Percentiles rank a stretch among this genome's conserved stretches.
phyloP scores from a whole-genome alignment of 768 basidiomycete species.

The Phylloporus sp. region DNA sequence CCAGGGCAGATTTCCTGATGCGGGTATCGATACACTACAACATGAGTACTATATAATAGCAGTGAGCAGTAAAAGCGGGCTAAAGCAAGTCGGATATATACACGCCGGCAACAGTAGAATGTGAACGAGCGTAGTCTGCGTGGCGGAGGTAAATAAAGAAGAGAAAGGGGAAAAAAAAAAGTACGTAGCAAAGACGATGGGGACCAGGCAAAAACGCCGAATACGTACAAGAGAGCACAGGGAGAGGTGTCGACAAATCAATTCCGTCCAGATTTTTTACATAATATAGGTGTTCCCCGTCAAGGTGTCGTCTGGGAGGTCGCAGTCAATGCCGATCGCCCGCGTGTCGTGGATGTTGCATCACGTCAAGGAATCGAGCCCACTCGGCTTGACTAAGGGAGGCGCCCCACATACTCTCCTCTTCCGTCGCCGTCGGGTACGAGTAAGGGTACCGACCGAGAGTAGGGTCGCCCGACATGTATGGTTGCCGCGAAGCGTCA shows the following conservation, averaged over 20 bases:
- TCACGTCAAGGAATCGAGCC: constrained; percentile 58
- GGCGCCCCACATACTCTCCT: constrained; percentile 68
- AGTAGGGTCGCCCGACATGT: constrained; percentile 21
- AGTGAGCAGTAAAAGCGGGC: constrained; percentile 5
- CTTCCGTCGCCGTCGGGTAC: constrained; percentile 47
- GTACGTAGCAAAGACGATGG: constrained; percentile 3
- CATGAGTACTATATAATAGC: constrained; percentile 18
- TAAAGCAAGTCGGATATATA: constrained; percentile 11
- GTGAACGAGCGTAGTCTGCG: constrained; percentile 20
- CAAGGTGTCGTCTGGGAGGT: constrained; percentile 7
- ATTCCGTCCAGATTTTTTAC: constrained; percentile 27
- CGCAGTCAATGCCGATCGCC: constrained; percentile 24
- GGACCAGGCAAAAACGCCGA: constrained; percentile 6
- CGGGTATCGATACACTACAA: constrained; percentile 19
- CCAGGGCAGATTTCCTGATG: neutral
- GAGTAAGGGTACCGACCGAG: constrained; percentile 29
- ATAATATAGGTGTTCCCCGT: constrained; percentile 18
- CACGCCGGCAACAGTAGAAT: constrained; percentile 13
- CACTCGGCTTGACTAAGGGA: constrained; percentile 76
- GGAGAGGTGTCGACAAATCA: constrained; percentile 13
- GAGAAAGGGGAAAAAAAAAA: too few relatives aligned
- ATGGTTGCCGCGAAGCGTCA: constrained; percentile 26
- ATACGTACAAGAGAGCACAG: constrained; percentile 23
- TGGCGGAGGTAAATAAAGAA: constrained; percentile 11
- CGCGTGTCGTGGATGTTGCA: constrained; percentile 43